phyloP scores from a whole-genome alignment of 2,329 filamentous ascomycete genomes.

The Dryadomyces quercivorus region DNA sequence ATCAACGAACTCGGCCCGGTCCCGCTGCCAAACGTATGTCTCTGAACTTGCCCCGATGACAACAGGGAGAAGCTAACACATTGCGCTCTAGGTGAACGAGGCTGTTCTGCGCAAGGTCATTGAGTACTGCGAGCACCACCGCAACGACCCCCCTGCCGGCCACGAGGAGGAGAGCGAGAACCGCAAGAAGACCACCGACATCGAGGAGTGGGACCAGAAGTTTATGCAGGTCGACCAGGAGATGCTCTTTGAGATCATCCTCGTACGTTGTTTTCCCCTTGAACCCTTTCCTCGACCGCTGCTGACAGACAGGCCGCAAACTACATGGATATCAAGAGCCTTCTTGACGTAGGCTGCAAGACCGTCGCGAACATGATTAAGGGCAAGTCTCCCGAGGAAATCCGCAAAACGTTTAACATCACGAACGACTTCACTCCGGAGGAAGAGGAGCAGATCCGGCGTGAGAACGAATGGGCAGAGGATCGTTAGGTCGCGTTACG shows the following conservation, averaged over 20 bases:
- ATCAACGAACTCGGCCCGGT: slow-evolving; percentile 45
- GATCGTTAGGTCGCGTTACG: slow-evolving; percentile 41
- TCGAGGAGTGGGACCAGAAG: slow-evolving; percentile 99
- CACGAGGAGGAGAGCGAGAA: slow-evolving; percentile 86
- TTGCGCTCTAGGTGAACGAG: slow-evolving; percentile 62
- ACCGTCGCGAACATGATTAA: slow-evolving; percentile 99
- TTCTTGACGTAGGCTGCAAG: slow-evolving; percentile 97
- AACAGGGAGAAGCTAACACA: not conserved
- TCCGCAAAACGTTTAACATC: slow-evolving; percentile 99
- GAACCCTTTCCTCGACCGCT: not conserved
- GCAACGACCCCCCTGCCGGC: slow-evolving; percentile 68
- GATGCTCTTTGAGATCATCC: slow-evolving; percentile 98
- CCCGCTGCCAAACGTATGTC: slow-evolving; percentile 68
- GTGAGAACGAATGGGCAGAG: slow-evolving; percentile 87
- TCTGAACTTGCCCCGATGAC: slow-evolving; percentile 3
- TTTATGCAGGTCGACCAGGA: slow-evolving; percentile 99
- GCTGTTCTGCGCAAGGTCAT: slow-evolving; percentile 90
- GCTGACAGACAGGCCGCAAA: slow-evolving; percentile 62
- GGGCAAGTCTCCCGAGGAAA: slow-evolving; percentile 98
- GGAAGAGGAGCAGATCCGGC: slow-evolving; percentile 94
- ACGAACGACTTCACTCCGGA: slow-evolving; percentile 98
- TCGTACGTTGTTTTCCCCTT: slow-evolving; percentile 43
- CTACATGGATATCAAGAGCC: slow-evolving; percentile 97
- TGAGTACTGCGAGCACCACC: slow-evolving; percentile 96
- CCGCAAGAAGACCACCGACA: slow-evolving; percentile 97